Percentiles rank a stretch among this genome's conserved stretches.
Evolutionary conservation across 805 yeast species (phyloP).

Genomic region (Cyberlindnera maclurae): DNA sequence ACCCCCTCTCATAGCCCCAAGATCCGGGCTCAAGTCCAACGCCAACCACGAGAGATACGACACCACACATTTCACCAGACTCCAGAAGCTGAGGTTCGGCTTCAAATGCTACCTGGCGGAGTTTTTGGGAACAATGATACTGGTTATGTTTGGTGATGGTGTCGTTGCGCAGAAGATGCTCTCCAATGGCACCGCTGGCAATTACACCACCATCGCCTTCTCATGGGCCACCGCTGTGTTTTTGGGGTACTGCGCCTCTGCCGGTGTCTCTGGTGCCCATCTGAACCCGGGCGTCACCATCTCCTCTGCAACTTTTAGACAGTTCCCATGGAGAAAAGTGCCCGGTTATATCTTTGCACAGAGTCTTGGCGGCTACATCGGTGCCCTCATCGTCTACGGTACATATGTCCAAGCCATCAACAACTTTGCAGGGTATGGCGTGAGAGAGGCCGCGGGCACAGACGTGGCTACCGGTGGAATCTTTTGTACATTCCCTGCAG

Average conservation of each 20-base stretch:
- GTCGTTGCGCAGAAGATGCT: constrained; percentile 38
- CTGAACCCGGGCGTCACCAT: constrained; percentile 48
- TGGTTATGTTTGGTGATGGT: constrained; percentile 42
- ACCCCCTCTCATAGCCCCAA: constrained; percentile 15
- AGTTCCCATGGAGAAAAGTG: constrained; percentile 43
- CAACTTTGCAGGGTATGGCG: constrained; percentile 27
- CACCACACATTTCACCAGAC: constrained; percentile 14
- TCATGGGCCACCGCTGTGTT: constrained; percentile 50
- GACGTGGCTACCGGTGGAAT: constrained; percentile 33
- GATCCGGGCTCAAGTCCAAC: constrained; percentile 22
- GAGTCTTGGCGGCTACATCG: constrained; percentile 41
- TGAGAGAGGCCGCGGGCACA: constrained; percentile 21
- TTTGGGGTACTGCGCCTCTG: constrained; percentile 42
- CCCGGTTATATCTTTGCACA: constrained; percentile 40
- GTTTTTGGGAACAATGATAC: constrained; percentile 41
- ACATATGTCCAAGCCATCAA: constrained; percentile 34
- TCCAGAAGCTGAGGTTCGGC: constrained; percentile 22
- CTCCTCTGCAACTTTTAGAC: constrained; percentile 40
- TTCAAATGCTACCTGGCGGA: constrained; percentile 44
- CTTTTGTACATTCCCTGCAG: constrained; percentile 43
- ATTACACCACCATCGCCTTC: constrained; percentile 34
- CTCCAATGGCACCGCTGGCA: constrained; percentile 33
- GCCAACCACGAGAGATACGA: constrained; percentile 14
- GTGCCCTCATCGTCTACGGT: constrained; percentile 39
- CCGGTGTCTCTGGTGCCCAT: constrained; percentile 56